Base-by-base conservation (phyloP, 495 filamentous ascomycete genomes). In the Darksidea phi region DNA sequence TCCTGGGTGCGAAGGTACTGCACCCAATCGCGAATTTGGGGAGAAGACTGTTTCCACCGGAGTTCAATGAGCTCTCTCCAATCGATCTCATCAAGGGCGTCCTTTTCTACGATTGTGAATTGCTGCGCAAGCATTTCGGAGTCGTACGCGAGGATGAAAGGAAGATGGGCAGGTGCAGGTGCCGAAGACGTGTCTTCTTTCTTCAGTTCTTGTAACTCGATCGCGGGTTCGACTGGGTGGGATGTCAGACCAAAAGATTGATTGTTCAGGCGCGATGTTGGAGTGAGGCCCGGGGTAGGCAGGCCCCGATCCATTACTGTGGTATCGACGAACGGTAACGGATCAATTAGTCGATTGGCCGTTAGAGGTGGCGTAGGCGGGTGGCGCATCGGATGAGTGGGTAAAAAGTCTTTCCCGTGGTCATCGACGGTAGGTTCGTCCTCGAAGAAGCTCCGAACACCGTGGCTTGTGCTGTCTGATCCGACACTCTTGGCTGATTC, bases 21-120 rank as follows among this genome's bases (percentile, higher is more conserved):
- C n/a, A 96, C 90, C 95, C 95, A 99, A 59, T 88, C 86, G 48
- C 82, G 82, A 20, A 83, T 77, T 63, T 85, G 83, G 32, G 82
- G 78, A 10, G 85, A 79, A 15, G 85, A 81, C 52, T 89, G 85
- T 54, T 83, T 89, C 91, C 91, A 97, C 56, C 84, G 84, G 82
- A 99, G 88, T 28, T 97, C 90, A 52, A 99, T 91, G 47, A 99
- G 79, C 69, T 99, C 95, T 70, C 88, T 91, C 95, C 95, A 99
- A 74, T 97, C 92, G 52, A 99, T 87, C 68, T 97, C 95, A 64
- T 91, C 91, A 47, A 99, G 75, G 0, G 95, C 95, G 68, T 96
- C 92, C 76, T 95, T 95, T 72, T 99, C 95, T 54, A 99, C 89
- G 42, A 99, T 77, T 0, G 92, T 97, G 66, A 97, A 87, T 72